Evolutionary conservation across 176 grass and related monocot genomes (phyloP), one percentile per base, ranked within the genome.

Genomic region (Chloris gayana): DNA sequence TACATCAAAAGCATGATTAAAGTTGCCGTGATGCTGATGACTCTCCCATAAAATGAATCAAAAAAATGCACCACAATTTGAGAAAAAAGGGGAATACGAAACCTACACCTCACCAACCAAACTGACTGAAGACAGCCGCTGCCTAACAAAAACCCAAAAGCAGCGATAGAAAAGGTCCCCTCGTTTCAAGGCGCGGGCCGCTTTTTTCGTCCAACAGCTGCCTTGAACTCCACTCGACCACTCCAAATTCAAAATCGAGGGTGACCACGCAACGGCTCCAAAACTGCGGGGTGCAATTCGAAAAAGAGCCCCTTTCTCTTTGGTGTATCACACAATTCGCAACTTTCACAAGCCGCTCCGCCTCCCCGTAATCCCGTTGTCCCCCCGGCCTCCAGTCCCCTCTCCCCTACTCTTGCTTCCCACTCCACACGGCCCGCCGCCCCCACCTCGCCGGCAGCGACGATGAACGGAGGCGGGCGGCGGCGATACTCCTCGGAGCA

Each of bases 401-500:
- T 51, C 25, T 1, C 56, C 14, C 21, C 19, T 27, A 3, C 35
- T 37, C 42, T 32, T 13, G 32, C 25, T 60, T 33, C 29, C 44
- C 61, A 12, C 68, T 27, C 46, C 83, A 31, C 73, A 74, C 64
- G 31, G 60, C 58, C 24, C 72, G 14, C 19, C 65, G 24, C 70
- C 37, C 27, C 54, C 42, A 79, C 68, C 24, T 65, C 68, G 31
- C 80, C 51, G 69, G 69, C 76, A 35, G 27, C n/a, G 77, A 59
- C 50, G 70, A 94, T 94, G 92, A 91, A 84, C 60, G 88, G 79
- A 74, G 80, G 63, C 17, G 88, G 87, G 57, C 75, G 73, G 30
- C 64, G 90, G 81, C 67, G 84, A 22, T 95, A 89, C 67, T 88
- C 90, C 54, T 88, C 92, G 37, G 95, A 98, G 64, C 92, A 98